These are phyloP conservation scores for Malus hybrid DNA, from an alignment of 331 rosid genomes.

Conservation along the genomic window DNA sequence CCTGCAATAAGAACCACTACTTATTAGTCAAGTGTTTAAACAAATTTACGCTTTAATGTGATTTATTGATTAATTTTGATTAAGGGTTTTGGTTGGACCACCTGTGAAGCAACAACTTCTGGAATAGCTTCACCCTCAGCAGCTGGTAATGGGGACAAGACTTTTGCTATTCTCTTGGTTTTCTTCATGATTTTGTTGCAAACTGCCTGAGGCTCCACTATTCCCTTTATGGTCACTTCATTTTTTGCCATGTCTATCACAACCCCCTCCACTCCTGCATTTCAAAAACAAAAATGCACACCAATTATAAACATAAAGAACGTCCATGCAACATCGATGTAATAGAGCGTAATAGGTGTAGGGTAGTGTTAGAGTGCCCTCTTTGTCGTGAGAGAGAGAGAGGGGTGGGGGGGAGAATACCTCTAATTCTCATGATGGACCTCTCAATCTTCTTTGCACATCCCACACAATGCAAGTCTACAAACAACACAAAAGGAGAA, in stretches of 20 bases:
- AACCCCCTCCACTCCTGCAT: conserved; percentile 82
- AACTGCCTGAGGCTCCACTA: conserved; percentile 79
- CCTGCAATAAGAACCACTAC: conserved; percentile 30
- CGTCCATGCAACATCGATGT: no score
- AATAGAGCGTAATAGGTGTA: neutral
- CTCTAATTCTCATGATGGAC: conserved; percentile 59
- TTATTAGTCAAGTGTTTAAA: neutral
- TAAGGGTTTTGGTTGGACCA: neutral
- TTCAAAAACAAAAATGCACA: neutral
- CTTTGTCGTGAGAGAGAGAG: neutral
- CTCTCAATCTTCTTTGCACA: conserved; percentile 86
- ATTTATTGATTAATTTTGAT: neutral
- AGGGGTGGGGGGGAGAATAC: neutral
- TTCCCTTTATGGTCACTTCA: conserved; percentile 87
- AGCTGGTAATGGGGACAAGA: conserved; percentile 79
- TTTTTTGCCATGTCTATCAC: conserved; percentile 60
- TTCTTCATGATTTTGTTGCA: conserved; percentile 57
- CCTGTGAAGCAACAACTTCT: conserved; percentile 66
- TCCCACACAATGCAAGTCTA: conserved; percentile 84
- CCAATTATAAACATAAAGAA: neutral
- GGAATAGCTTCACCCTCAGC: conserved; percentile 89
- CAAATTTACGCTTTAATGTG: neutral
- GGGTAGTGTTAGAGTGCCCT: neutral
- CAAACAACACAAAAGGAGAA: conserved; percentile 51
- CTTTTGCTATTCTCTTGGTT: conserved; percentile 59